Conservation (phyloP, 495 filamentous ascomycete genomes). For the Paragyromitra xinjiangensis region DNA sequence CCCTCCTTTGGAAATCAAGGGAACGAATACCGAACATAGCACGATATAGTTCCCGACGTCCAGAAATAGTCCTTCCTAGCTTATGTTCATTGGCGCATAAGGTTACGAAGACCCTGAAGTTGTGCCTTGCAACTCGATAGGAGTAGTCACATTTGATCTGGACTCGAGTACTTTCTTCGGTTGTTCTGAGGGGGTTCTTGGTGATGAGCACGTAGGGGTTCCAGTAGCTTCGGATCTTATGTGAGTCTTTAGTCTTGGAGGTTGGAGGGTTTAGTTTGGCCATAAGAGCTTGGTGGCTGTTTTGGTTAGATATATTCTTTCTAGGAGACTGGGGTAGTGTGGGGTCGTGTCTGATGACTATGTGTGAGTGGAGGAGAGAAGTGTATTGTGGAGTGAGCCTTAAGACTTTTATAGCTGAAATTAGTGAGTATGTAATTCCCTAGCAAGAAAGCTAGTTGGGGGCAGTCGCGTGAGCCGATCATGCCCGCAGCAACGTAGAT, state of each 20-base stretch:
- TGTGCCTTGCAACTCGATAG: constrained; percentile 11
- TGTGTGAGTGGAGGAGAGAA: neutral
- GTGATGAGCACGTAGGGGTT: constrained; percentile 19
- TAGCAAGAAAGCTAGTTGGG: too few species aligned
- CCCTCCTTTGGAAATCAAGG: constrained; percentile 15
- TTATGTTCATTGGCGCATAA: constrained; percentile 13
- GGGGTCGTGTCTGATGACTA: neutral
- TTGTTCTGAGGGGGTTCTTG: neutral
- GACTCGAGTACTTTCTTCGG: neutral
- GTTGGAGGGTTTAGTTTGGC: neutral
- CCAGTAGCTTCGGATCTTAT: constrained; percentile 11
- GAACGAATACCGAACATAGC: constrained; percentile 30
- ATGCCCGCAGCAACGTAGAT: too few species aligned
- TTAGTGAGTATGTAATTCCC: neutral
- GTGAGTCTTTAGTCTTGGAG: neutral
- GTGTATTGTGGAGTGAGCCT: neutral
- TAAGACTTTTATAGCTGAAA: neutral
- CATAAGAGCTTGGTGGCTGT: neutral
- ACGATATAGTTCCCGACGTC: constrained; percentile 10
- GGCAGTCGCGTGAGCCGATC: too few species aligned
- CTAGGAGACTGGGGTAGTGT: too few species aligned
- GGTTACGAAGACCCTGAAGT: constrained; percentile 14
- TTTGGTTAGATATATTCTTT: constrained; percentile 3
- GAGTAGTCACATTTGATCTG: constrained; percentile 13
- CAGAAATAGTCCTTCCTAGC: neutral